Evolutionary conservation across 192 early-diverging fungal genomes (phyloP).

Genomic region (Podila epicladia): DNA sequence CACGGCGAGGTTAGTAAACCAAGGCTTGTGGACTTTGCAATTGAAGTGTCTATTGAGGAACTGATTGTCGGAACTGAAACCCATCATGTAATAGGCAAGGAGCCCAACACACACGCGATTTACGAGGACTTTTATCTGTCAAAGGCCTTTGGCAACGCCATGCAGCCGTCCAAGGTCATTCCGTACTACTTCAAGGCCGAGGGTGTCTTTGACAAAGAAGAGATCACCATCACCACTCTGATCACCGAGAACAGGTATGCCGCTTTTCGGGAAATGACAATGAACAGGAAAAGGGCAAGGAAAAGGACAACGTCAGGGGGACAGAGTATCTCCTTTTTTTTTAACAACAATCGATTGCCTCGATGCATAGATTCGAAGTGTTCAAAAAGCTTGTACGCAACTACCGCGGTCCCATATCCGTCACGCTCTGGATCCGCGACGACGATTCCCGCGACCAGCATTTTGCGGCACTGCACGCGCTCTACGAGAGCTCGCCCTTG

Average conservation of each 20-base stretch:
- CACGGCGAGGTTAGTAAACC: background rate
- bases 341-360: no score
- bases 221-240: constrained; percentile 65
- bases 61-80: no score
- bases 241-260: constrained; percentile 57
- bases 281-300: no score
- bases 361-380: constrained; percentile 46
- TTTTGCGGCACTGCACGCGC: constrained; percentile 53
- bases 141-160: constrained; percentile 63
- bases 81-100: background rate
- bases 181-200: constrained; percentile 67
- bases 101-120: constrained; percentile 13
- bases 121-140: constrained; percentile 64
- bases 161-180: constrained; percentile 67
- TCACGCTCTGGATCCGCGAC: constrained; percentile 65
- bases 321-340: no score
- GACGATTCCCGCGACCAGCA: constrained; percentile 54
- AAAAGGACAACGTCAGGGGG: no score
- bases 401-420: constrained; percentile 61
- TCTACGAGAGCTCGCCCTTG: constrained; percentile 58
- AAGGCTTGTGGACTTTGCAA: background rate
- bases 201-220: constrained; percentile 56
- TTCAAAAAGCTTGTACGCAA: constrained; percentile 50
- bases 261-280: no score
- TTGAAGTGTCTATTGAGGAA: no score